Evolutionary conservation across 805 yeast genomes (phyloP).

Genomic region (Isabelozyma pseudorhagii): DNA sequence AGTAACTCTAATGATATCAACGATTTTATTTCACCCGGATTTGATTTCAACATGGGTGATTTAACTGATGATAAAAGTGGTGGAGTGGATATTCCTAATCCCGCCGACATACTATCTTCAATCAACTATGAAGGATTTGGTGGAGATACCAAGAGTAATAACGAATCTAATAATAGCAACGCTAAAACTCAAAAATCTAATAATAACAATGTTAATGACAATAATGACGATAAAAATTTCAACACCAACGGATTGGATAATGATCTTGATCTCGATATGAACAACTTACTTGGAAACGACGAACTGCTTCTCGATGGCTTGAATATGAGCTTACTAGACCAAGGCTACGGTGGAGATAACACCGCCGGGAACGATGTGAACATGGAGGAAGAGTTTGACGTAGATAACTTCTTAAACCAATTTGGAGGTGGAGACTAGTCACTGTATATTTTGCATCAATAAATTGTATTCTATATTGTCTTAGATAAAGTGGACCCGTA

Average conservation of each 20-base stretch:
- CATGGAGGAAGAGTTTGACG: conserved; percentile 40
- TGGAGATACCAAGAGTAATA: conserved; percentile 1
- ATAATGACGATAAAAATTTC: conserved; percentile 1
- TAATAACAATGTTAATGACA: not conserved
- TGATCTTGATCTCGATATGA: conserved; percentile 26
- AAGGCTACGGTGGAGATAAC: conserved; percentile 19
- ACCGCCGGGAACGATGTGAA: conserved; percentile 14
- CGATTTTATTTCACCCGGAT: conserved; percentile 20
- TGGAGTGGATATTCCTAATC: conserved; percentile 25
- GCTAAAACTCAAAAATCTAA: not conserved
- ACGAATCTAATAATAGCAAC: not conserved
- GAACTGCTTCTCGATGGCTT: conserved; percentile 42
- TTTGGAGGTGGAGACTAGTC: conserved; percentile 33
- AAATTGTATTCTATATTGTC: not conserved
- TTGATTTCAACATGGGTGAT: conserved; percentile 25
- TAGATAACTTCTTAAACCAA: conserved; percentile 42
- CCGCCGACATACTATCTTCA: conserved; percentile 28
- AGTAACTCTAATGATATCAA: not conserved
- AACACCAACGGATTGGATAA: conserved; percentile 1
- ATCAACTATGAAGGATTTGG: conserved; percentile 18
- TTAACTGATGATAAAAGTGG: conserved; percentile 2
- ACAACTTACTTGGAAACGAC: conserved; percentile 35
- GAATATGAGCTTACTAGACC: conserved; percentile 38
- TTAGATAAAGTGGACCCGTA: no score
- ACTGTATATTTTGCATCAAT: not conserved